phyloP scores from a whole-genome alignment of 1,284 basidiomycete species.

The Heterobasidion annosum region DNA sequence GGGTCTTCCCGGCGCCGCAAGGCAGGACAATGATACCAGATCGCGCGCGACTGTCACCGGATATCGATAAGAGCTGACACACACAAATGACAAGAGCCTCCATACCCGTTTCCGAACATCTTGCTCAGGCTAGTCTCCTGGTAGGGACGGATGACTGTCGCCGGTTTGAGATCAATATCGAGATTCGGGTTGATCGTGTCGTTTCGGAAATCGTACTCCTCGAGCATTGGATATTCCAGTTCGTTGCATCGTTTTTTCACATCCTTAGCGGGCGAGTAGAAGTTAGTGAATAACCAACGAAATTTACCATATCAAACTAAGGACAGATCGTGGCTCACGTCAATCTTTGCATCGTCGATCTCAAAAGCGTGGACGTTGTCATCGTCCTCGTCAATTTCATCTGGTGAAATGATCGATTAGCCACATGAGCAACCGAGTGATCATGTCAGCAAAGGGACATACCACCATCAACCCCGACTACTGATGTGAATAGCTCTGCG shows the following conservation, averaged over 20 bases:
- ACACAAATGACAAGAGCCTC: not conserved
- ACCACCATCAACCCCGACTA: constrained; percentile 88
- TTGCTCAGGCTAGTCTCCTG: constrained; percentile 96
- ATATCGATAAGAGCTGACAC: not conserved
- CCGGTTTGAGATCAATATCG: constrained; percentile 95
- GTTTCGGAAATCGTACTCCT: constrained; percentile 97
- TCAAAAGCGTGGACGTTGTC: constrained; percentile 94
- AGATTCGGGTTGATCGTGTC: constrained; percentile 91
- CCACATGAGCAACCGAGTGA: not conserved
- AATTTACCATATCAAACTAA: not conserved
- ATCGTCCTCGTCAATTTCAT: constrained; percentile 94
- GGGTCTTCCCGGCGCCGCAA: constrained; percentile 97
- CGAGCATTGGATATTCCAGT: constrained; percentile 91
- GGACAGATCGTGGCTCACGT: constrained; percentile 38
- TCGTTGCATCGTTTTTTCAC: constrained; percentile 93
- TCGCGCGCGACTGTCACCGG: constrained; percentile 67
- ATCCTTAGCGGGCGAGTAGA: constrained; percentile 38
- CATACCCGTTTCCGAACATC: constrained; percentile 93
- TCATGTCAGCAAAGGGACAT: constrained; percentile 15
- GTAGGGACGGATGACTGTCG: constrained; percentile 92
- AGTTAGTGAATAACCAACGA: no score
- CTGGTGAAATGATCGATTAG: constrained; percentile 28
- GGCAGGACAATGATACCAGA: constrained; percentile 98
- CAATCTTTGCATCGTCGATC: constrained; percentile 86
- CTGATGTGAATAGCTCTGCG: constrained; percentile 78